Percentiles rank a stretch among this genome's conserved stretches.
Conservation (phyloP, 2,329 filamentous ascomycete genomes). For the Tolypocladium capitatum region DNA sequence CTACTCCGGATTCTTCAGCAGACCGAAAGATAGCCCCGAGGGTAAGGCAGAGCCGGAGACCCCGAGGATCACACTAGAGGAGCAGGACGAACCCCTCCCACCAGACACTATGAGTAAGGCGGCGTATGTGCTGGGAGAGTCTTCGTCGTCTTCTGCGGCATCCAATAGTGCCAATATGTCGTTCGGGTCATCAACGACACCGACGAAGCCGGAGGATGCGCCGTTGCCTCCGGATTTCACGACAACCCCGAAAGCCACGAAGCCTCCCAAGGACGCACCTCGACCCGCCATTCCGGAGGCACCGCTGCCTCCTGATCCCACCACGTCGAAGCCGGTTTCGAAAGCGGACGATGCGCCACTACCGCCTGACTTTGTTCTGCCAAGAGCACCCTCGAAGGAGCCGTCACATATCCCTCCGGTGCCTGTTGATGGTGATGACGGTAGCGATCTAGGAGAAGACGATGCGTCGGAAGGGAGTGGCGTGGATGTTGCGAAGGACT, state of each 20-base stretch:
- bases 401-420: constrained; percentile 21
- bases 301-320: constrained; percentile 30
- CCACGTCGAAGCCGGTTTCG: constrained; percentile 9
- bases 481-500: constrained; percentile 50
- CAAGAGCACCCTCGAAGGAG: constrained; percentile 17
- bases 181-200: constrained; percentile 14
- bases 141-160: constrained; percentile 36
- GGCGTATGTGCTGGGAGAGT: constrained; percentile 34
- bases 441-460: constrained; percentile 27
- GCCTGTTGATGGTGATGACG: constrained; percentile 28
- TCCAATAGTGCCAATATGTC: constrained; percentile 20
- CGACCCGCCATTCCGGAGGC: constrained; percentile 15
- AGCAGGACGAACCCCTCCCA: constrained; percentile 32
- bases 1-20: constrained; percentile 12
- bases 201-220: constrained; percentile 16
- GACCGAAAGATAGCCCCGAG: constrained; percentile 5
- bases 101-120: constrained; percentile 43
- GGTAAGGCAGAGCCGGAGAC: constrained; percentile 10
- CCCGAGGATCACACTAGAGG: constrained; percentile 23
- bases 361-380: constrained; percentile 23
- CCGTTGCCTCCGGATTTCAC: constrained; percentile 31
- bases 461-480: constrained; percentile 45
- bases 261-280: constrained; percentile 9
- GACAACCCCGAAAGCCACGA: constrained; percentile 8
- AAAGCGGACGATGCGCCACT: constrained; percentile 25